Evolutionary conservation across 257 asterid species (phyloP), one percentile per base, ranked within the genome.

Genomic region (Cynanchum wilfordii): DNA sequence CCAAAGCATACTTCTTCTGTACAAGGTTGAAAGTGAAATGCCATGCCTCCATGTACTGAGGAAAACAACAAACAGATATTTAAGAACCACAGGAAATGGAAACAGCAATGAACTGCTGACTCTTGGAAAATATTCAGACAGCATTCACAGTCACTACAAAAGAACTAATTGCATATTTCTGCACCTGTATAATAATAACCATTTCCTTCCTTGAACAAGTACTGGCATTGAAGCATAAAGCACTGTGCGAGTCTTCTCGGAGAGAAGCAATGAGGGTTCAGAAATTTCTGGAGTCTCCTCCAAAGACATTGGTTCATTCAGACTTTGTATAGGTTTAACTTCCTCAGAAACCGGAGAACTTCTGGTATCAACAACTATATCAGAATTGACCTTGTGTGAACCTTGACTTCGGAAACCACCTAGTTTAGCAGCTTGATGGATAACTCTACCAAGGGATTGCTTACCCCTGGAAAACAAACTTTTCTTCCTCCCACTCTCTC

Each of bases 31-130:
- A 86, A 91, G 96, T 4, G 98, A 94, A 51, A 91, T 91, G 22
- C 99, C 99, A 80, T 91, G 96, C 80, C 91, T 89, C 97, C 97
- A 89, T 71, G 99, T 94, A 86, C 99, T 94, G 87, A 69, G 66
- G 66, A 82, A 68, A 72, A 63, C 15, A 20, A 65, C 65, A 76
- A 44, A 72, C 5, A 47, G 45, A 13, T 78, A 62, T 16, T 62
- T 19, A 68, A 47, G 44, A 24, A 33, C 45, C 17, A 8, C 25
- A 62, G 45, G 36, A 25, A 64, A 64, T 38, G 7, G 11, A 62
- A 56, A 59, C 51, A 74, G 58, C 68, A 74, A 19, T 8, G 29
- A 72, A 63, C 19, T 57, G 29, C 8, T 49, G 16, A 60, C 47
- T 59, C 38, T 71, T 64, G 36, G 7, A 22, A 50, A 71, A 22